Evolutionary conservation across 2,329 filamentous ascomycete species (phyloP), one percentile per base, ranked within the genome.

Genomic region (Arachnomyces sp.): DNA sequence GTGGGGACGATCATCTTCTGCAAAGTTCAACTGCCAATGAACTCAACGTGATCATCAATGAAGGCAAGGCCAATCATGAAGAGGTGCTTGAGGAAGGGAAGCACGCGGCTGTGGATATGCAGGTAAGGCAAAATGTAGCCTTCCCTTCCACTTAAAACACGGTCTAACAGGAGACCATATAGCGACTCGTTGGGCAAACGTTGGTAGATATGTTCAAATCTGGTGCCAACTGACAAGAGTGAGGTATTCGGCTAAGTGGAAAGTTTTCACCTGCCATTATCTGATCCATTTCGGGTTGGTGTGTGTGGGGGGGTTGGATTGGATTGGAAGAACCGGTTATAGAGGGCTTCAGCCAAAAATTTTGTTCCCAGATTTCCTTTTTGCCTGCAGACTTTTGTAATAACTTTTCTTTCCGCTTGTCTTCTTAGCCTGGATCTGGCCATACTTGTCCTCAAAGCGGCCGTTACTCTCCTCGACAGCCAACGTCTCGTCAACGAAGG

Each of bases 381-480:
- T 74, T 36, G 70, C 70, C 57, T 84, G 78, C 50, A 95, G 63
- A 41, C 81, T 82, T 59, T 90, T 90, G 71, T 95, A 96, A 54
- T 86, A 84, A 1, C 77, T 80, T 66, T 90, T 95, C 69, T 87
- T 93, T 38, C 92, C 92, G 53, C 86, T 94, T 16, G 75, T 78
- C 66, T 94, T 96, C 46, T 75, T 74, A 37, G 73, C 73, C 60
- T 95, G 88, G 36, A 96, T 86, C 43, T 90, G 82, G 42, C 77
- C 74, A 63, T 95, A 96, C 65, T 94, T 95, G 55, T 73, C 76
- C 71, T 85, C 87, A 69, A 95, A 92, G 52, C 85, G 84, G 44
- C 74, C 73, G 33, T 71, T 80, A 44, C 75, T 63, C 38, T 76
- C 69, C 60, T 87, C 82, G 32, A 74, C 68, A 16, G 80, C 77